Evolutionary conservation across 495 filamentous ascomycete genomes (phyloP).

Genomic region (Lindgomyces ingoldianus): DNA sequence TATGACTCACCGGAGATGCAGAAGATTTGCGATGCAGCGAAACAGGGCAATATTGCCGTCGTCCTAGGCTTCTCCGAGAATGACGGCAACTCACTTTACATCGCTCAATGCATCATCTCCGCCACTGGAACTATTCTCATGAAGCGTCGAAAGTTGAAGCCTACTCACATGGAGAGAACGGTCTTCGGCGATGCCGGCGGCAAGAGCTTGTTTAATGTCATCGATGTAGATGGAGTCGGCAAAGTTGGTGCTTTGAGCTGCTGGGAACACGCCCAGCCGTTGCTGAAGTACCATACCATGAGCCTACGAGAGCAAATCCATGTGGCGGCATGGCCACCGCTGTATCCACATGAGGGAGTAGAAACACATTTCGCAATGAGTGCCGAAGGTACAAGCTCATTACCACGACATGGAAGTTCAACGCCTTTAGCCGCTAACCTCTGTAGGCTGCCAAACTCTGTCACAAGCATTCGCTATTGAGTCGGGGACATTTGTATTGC

Average conservation of each 20-base stretch:
- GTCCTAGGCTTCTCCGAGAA: slow-evolving; percentile 58
- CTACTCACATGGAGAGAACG: slow-evolving; percentile 64
- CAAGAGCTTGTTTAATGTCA: slow-evolving; percentile 49
- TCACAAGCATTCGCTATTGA: slow-evolving; percentile 58
- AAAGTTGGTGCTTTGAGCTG: slow-evolving; percentile 55
- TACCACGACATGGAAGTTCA: not conserved
- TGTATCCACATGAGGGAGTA: not conserved
- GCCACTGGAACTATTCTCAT: slow-evolving; percentile 50
- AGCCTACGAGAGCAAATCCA: slow-evolving; percentile 57
- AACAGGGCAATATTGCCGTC: slow-evolving; percentile 51
- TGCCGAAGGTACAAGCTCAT: slow-evolving; percentile 43
- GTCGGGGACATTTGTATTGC: slow-evolving; percentile 54
- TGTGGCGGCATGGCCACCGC: slow-evolving; percentile 59
- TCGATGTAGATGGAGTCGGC: slow-evolving; percentile 45
- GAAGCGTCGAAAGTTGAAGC: slow-evolving; percentile 59
- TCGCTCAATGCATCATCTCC: slow-evolving; percentile 57
- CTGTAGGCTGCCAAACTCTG: slow-evolving; percentile 45
- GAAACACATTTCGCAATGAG: slow-evolving; percentile 45
- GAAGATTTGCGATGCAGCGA: slow-evolving; percentile 48
- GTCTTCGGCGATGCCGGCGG: slow-evolving; percentile 59
- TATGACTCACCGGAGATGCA: slow-evolving; percentile 53
- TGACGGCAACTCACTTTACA: slow-evolving; percentile 54
- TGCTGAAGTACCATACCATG: slow-evolving; percentile 60
- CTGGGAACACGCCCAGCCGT: slow-evolving; percentile 63
- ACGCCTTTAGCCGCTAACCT: not conserved